Conservation (phyloP, 768 basidiomycete genomes). For the Pluteus cervinus region DNA sequence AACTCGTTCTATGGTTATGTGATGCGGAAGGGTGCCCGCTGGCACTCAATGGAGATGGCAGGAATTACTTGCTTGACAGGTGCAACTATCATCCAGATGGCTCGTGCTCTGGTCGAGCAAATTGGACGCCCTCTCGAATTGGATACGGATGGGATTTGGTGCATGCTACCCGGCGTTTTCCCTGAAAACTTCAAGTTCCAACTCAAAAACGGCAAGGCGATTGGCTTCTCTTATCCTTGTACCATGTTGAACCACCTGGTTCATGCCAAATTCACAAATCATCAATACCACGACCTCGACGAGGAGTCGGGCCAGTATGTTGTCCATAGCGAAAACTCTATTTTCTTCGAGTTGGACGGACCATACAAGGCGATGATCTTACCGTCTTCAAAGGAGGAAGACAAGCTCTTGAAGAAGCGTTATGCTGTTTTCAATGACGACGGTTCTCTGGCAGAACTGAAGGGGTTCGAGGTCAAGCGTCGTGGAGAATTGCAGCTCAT, state of each 20-base stretch:
- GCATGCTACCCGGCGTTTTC: constrained; percentile 97
- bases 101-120: constrained; percentile 92
- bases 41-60: constrained; percentile 99
- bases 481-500: constrained; percentile 96
- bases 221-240: constrained; percentile 93
- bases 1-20: constrained; percentile 99
- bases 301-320: constrained; percentile 78
- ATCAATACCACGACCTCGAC: constrained; percentile 95
- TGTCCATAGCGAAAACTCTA: constrained; percentile 93
- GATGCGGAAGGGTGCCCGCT: constrained; percentile 98
- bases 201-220: constrained; percentile 77
- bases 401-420: constrained; percentile 96
- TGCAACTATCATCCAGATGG: constrained; percentile 98
- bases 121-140: constrained; percentile 95
- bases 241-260: constrained; percentile 99
- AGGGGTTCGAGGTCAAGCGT: constrained; percentile 98
- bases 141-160: constrained; percentile 99
- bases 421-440: constrained; percentile 99
- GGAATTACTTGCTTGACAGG: constrained; percentile 98
- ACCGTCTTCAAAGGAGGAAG: constrained; percentile 98
- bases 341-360: constrained; percentile 98
- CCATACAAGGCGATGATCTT: constrained; percentile 99
- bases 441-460: constrained; percentile 94
- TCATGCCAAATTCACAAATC: constrained; percentile 90
- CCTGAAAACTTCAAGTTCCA: constrained; percentile 98